Evolutionary conservation across 441 rosid species (phyloP), one percentile per base, ranked within the genome.

Genomic region (Capsella rubella): DNA sequence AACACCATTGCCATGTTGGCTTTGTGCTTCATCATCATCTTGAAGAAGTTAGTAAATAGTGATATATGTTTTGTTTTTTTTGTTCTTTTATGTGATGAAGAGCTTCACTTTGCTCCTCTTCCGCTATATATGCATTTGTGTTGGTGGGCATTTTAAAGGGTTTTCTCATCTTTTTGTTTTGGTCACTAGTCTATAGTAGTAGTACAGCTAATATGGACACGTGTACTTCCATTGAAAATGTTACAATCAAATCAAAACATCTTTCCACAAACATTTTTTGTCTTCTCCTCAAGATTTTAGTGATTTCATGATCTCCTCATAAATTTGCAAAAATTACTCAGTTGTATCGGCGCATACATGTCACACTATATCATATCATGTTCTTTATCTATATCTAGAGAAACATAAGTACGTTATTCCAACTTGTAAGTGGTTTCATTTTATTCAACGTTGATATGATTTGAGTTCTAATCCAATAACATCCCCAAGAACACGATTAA

Each of bases 1-100:
- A 86, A 76, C 25, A 91, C 61, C 94, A 93, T 82, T 61, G 86
- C 90, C 14, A 87, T 79, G 49, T 83, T 83, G 29, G 88, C 85
- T 73, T 84, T 93, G 65, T 84, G 64, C 50, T 11, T 78, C 63
- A 46, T 78, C 67, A 78, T 80, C 84, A 56, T 73, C 34, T 14
- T 67, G 60, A 31, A 43, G 32, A 55, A 47, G 25, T 21, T 34
- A 34, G 37, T 34, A 1, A 21, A 56, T 13, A 73, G 82, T 67
- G 25, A 56, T 71, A 32, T 55, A 4, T 55, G 34, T 14, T 56
- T 69, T 7, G 53, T 25, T 12, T 37, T 37, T 11, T 40, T n/a
- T 10, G n/a, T 11, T 10, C 7, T 52, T 57, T 40, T 7, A 49
- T 69, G 47, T 64, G 54, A 32, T 74, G 74, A 47, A 29, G 51